Conservation (phyloP, 805 yeast species). For the Priceomyces carsonii region DNA sequence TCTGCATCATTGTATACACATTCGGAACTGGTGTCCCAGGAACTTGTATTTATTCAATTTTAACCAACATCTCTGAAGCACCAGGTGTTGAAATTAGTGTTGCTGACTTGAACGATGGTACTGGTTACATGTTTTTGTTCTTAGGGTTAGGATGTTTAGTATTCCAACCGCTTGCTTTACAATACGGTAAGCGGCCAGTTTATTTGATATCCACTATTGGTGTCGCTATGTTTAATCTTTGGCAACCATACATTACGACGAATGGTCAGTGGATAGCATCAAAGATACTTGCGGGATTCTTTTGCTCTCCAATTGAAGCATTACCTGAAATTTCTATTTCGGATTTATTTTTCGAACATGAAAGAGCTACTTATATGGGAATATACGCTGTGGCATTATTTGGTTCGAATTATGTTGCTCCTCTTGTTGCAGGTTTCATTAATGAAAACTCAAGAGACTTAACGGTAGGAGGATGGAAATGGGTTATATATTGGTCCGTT, state of each 20-base stretch:
- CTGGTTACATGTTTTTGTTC: slow-evolving; percentile 5
- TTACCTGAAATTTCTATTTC: slow-evolving; percentile 50
- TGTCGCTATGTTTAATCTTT: slow-evolving; percentile 22
- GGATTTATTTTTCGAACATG: slow-evolving; percentile 54
- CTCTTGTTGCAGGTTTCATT: slow-evolving; percentile 31
- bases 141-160: slow-evolving; percentile 41
- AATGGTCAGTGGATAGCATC: slow-evolving; percentile 35
- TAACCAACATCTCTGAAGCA: slow-evolving; percentile 17
- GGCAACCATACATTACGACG: slow-evolving; percentile 22
- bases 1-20: slow-evolving; percentile 34
- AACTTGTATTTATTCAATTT: slow-evolving; percentile 3
- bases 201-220: slow-evolving; percentile 32
- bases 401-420: slow-evolving; percentile 17
- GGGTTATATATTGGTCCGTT: slow-evolving; percentile 30
- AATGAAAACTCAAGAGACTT: slow-evolving; percentile 10
- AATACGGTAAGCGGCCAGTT: slow-evolving; percentile 51
- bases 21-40: slow-evolving; percentile 38
- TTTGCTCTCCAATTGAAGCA: slow-evolving; percentile 47
- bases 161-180: slow-evolving; percentile 53
- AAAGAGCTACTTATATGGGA: slow-evolving; percentile 30
- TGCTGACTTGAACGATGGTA: slow-evolving; percentile 6
- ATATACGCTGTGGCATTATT: slow-evolving; percentile 6
- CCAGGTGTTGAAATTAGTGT: slow-evolving; percentile 11
- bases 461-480: slow-evolving; percentile 21
- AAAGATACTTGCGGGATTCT: slow-evolving; percentile 22